These are phyloP conservation scores for Talinum fruticosum DNA, from an alignment of 148 eudicot species.

Conservation along the genomic window DNA sequence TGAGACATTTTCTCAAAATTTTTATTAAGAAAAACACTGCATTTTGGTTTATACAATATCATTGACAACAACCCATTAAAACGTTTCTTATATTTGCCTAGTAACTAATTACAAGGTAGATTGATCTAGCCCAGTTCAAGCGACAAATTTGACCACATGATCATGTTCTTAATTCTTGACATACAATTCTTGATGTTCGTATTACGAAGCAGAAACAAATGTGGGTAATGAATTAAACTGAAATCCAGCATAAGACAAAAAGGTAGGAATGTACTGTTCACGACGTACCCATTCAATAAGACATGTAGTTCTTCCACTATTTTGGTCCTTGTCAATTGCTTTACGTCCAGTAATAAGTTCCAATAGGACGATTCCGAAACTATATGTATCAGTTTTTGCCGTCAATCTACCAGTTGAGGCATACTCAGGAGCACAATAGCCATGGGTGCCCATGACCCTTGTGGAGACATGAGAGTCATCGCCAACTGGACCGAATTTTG, in stretches of 20 bases:
- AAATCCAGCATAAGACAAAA: background rate
- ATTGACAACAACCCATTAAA: background rate
- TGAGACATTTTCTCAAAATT: no score
- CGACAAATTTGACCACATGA: background rate
- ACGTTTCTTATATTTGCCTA: background rate
- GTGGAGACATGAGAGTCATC: conserved; percentile 65
- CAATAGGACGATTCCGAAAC: conserved; percentile 72
- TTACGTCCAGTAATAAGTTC: conserved; percentile 60
- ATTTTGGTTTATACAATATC: no score
- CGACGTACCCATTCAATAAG: conserved; percentile 37
- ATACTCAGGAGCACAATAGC: conserved; percentile 86
- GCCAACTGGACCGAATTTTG: conserved; percentile 63
- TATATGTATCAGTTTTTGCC: conserved; percentile 53
- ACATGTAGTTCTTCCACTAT: conserved; percentile 23
- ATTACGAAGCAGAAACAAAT: no score
- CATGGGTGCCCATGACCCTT: conserved; percentile 75
- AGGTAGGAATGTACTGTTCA: background rate
- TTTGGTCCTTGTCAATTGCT: conserved; percentile 33
- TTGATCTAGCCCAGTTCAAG: background rate
- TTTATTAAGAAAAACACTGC: background rate
- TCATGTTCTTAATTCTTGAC: no score
- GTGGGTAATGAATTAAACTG: no score
- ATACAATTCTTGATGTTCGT: no score
- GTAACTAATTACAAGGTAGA: no score
- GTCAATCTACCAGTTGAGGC: conserved; percentile 55